Evolutionary conservation across 2,329 filamentous ascomycete species (phyloP), one percentile per base, ranked within the genome.

Genomic region (Alternaria novae-zelandiae): DNA sequence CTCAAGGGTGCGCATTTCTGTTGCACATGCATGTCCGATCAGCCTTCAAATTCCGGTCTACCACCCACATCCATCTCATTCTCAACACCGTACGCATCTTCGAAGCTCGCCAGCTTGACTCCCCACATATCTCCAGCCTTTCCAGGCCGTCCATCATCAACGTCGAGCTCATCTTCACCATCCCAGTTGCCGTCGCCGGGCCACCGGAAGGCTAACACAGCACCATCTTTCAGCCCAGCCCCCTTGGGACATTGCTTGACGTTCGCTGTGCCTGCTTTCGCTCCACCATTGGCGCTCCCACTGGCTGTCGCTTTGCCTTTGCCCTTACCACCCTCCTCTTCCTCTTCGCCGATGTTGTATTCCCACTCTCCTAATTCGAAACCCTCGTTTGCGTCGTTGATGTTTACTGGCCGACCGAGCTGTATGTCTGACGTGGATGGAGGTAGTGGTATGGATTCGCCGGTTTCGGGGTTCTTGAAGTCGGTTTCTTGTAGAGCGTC

Each of bases 221-320:
- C 70, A 0, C 73, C 70, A 46, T 82, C 79, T 49, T 67, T 78
- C 63, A 82, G 30, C 2, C 75, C 77, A 23, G 74, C 76, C 0
- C 74, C 76, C 63, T 80, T 81, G 2, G 77, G 71, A 69, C 76
- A 80, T 12, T 75, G 65, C 47, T 67, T 74, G 17, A 69, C 65
- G 26, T 54, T 59, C 30, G 44, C 61, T 12, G 56, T 47, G 10
- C 53, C 63, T 7, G 53, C 59, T 2, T 43, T 36, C 20, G 55
- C 32, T n/a, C 57, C 59, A 28, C 28, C 49, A 3, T 23, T 53
- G 20, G 20, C 32, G 36, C 44, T 63, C 3, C 45, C 41, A 6
- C 70, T 71, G 9, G 72, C 79, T 62, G 81, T 82, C 15, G 74
- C 80, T 55, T 81, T 82, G 10, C 79, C 81, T 54, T 83, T 81